These are phyloP conservation scores for Paramecium pentaurelia DNA, from an alignment of 73 alveolate genomes.

Conservation along the genomic window DNA sequence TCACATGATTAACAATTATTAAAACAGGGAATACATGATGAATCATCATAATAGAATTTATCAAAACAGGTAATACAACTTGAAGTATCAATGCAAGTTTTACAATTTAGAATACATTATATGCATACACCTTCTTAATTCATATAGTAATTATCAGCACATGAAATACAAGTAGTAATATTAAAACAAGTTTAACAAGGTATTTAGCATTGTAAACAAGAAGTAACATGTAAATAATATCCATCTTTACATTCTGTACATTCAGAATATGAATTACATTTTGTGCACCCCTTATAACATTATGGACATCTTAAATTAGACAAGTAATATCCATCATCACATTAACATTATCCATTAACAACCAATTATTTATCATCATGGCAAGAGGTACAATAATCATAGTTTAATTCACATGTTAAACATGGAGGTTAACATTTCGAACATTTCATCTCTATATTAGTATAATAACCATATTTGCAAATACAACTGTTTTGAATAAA, in stretches of 20 bases:
- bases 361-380: neutral
- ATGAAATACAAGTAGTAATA: neutral
- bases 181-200: neutral
- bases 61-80: neutral
- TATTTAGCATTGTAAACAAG: neutral
- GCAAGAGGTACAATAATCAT: neutral
- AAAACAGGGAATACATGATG: neutral
- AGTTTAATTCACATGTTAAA: neutral
- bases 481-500: neutral
- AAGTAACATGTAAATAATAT: neutral
- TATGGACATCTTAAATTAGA: neutral
- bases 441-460: neutral
- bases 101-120: neutral
- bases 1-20: slow-evolving; percentile 28
- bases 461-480: neutral
- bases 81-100: neutral
- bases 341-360: neutral
- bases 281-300: neutral
- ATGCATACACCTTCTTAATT: neutral
- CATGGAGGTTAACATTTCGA: neutral
- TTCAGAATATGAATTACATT: neutral
- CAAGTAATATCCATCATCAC: neutral
- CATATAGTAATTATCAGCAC: neutral
- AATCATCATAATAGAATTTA: neutral
- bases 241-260: neutral